Evolutionary conservation across 2,329 filamentous ascomycete genomes (phyloP).

Genomic region (Furcasterigmium furcatum): DNA sequence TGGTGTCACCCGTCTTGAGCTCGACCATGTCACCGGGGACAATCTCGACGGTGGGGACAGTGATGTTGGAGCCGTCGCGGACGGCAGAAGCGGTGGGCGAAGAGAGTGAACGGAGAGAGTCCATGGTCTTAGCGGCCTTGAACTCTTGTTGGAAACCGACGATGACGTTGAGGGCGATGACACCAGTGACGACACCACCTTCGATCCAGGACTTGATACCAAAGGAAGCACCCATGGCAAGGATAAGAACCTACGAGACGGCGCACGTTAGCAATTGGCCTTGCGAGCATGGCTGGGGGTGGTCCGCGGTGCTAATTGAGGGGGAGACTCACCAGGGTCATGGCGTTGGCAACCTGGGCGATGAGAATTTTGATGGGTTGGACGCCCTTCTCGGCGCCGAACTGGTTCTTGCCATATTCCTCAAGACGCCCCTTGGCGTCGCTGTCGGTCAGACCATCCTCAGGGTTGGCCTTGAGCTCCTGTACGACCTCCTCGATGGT

Average conservation of each 20-base stretch:
- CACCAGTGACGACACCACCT: constrained; percentile 54
- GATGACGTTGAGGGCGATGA: constrained; percentile 55
- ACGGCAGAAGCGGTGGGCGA: constrained; percentile 40
- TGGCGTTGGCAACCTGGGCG: constrained; percentile 64
- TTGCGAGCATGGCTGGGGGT: too few relatives aligned
- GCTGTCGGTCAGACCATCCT: constrained; percentile 52
- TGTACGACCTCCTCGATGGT: constrained; percentile 45
- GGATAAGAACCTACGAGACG: constrained; percentile 42
- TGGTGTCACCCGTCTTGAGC: constrained; percentile 55
- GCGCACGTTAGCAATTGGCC: too few relatives aligned
- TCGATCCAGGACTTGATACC: constrained; percentile 58
- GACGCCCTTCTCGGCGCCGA: constrained; percentile 58
- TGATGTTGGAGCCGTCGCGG: constrained; percentile 34
- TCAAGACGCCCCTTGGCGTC: constrained; percentile 54
- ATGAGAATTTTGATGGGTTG: constrained; percentile 61
- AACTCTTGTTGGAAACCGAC: constrained; percentile 47
- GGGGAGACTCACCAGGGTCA: constrained; percentile 53
- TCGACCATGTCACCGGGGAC: constrained; percentile 56
- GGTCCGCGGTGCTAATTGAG: too few relatives aligned
- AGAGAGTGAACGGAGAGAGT: constrained; percentile 39
- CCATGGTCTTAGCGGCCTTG: constrained; percentile 46
- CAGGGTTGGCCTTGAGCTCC: constrained; percentile 52
- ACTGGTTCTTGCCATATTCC: constrained; percentile 58
- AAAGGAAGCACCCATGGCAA: constrained; percentile 56
- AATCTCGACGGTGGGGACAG: constrained; percentile 37